Conservation (phyloP, 2,329 filamentous ascomycete genomes). For the Bipolaris victoriae region DNA sequence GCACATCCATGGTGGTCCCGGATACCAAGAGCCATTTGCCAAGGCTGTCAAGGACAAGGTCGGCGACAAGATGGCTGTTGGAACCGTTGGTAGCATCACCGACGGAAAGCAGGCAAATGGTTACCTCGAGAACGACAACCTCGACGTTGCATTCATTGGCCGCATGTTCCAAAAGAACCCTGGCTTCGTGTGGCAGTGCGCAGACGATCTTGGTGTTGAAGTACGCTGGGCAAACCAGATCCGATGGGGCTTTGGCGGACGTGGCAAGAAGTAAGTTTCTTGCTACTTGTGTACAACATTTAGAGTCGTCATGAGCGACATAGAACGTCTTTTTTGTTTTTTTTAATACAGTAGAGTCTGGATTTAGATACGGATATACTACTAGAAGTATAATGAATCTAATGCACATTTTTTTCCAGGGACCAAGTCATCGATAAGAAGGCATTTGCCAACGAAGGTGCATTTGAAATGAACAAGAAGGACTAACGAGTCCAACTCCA, state of each 20-base stretch:
- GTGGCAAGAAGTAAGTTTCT: slow-evolving; percentile 50
- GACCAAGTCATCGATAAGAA: slow-evolving; percentile 29
- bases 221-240: slow-evolving; percentile 77
- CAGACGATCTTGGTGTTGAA: slow-evolving; percentile 72
- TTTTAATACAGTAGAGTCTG: neutral
- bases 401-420: slow-evolving; percentile 14
- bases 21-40: slow-evolving; percentile 77
- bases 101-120: slow-evolving; percentile 67
- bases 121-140: slow-evolving; percentile 40
- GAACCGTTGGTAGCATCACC: slow-evolving; percentile 76
- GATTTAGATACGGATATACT: neutral
- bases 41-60: slow-evolving; percentile 74
- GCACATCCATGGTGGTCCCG: slow-evolving; percentile 66
- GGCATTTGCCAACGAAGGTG: slow-evolving; percentile 33
- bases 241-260: slow-evolving; percentile 62
- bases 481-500: neutral
- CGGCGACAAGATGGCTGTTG: slow-evolving; percentile 73
- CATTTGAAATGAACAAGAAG: slow-evolving; percentile 28
- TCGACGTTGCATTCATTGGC: slow-evolving; percentile 76
- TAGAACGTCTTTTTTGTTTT: neutral
- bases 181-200: slow-evolving; percentile 74
- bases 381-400: slow-evolving; percentile 4
- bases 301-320: neutral
- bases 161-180: slow-evolving; percentile 84
- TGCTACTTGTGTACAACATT: neutral